phyloP scores from a whole-genome alignment of 495 filamentous ascomycete genomes.

The Annulohypoxylon stygium region DNA sequence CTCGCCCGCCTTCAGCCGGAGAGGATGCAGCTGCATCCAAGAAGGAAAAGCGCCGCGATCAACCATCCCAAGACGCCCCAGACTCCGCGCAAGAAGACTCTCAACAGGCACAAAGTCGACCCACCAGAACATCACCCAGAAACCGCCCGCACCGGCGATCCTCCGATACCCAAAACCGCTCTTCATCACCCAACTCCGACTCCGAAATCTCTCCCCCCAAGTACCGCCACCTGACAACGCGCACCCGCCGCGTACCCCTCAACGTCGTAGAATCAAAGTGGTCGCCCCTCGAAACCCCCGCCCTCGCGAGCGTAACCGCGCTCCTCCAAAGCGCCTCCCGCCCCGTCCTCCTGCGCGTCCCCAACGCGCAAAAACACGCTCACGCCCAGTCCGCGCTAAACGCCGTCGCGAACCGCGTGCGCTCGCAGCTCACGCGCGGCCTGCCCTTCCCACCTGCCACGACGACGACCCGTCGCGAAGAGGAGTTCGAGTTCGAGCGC shows the following conservation, averaged over 20 bases:
- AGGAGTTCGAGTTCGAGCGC: conserved; percentile 62
- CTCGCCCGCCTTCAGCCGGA: conserved; percentile 31
- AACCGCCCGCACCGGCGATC: conserved; percentile 24
- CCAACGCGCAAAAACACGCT: conserved; percentile 52
- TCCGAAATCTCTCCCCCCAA: conserved; percentile 39
- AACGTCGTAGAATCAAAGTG: conserved; percentile 62
- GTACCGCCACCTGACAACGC: conserved; percentile 58
- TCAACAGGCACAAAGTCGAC: conserved; percentile 10
- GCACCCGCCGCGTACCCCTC: conserved; percentile 56
- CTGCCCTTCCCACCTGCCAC: conserved; percentile 60
- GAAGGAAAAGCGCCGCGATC: conserved; percentile 24
- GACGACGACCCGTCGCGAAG: conserved; percentile 50
- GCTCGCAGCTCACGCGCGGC: conserved; percentile 54
- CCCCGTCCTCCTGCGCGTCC: conserved; percentile 58
- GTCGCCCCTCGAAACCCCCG: conserved; percentile 55
- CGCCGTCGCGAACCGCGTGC: conserved; percentile 52
- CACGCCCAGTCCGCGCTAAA: conserved; percentile 55
- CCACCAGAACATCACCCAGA: conserved; percentile 18
- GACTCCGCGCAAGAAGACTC: conserved; percentile 26
- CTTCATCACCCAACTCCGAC: conserved; percentile 46
- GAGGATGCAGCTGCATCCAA: conserved; percentile 13
- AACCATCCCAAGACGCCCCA: conserved; percentile 24
- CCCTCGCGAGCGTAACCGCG: conserved; percentile 53
- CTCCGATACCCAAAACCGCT: conserved; percentile 34
- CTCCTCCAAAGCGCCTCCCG: conserved; percentile 56